Evolutionary conservation across 2,329 filamentous ascomycete genomes (phyloP).

Genomic region (Dichotomopilus funicola): DNA sequence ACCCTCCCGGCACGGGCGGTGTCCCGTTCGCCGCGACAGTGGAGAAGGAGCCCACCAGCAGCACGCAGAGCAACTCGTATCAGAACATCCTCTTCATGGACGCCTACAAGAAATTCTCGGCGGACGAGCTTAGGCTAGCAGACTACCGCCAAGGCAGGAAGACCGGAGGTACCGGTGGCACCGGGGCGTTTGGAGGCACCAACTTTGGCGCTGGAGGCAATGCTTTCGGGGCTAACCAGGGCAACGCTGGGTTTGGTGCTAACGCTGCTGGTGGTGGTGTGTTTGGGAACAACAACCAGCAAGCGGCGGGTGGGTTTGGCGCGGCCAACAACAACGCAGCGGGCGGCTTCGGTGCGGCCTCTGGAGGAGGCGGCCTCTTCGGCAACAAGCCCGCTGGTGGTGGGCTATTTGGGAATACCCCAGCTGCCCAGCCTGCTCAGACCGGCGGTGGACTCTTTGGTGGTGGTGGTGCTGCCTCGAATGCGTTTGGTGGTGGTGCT

Average conservation of each 20-base stretch:
- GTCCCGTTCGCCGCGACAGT: conserved; percentile 61
- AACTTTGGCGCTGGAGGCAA: conserved; percentile 38
- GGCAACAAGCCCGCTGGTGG: conserved; percentile 27
- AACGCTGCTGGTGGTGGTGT: conserved; percentile 29
- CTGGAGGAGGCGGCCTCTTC: conserved; percentile 25
- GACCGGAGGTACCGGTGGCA: conserved; percentile 74
- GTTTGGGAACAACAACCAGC: conserved; percentile 33
- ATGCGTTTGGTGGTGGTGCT: conserved; percentile 17
- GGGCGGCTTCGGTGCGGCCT: conserved; percentile 33
- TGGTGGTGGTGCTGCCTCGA: conserved; percentile 25
- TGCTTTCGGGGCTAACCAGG: conserved; percentile 40
- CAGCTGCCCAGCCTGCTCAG: conserved; percentile 19
- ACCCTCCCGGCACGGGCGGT: conserved; percentile 62
- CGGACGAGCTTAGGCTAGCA: conserved; percentile 73
- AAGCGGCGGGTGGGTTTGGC: conserved; percentile 32
- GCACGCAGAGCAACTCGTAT: conserved; percentile 53
- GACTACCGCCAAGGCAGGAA: conserved; percentile 86
- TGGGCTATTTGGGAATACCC: conserved; percentile 40
- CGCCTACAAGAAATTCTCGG: conserved; percentile 81
- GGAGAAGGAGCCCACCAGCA: conserved; percentile 65
- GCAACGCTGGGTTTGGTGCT: conserved; percentile 39
- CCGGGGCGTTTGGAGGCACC: conserved; percentile 72
- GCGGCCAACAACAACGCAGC: conserved; percentile 19
- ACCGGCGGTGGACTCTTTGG: conserved; percentile 42
- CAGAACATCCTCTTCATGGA: conserved; percentile 75